Evolutionary conservation across 495 filamentous ascomycete genomes (phyloP).

Genomic region (Penicillium lividum): DNA sequence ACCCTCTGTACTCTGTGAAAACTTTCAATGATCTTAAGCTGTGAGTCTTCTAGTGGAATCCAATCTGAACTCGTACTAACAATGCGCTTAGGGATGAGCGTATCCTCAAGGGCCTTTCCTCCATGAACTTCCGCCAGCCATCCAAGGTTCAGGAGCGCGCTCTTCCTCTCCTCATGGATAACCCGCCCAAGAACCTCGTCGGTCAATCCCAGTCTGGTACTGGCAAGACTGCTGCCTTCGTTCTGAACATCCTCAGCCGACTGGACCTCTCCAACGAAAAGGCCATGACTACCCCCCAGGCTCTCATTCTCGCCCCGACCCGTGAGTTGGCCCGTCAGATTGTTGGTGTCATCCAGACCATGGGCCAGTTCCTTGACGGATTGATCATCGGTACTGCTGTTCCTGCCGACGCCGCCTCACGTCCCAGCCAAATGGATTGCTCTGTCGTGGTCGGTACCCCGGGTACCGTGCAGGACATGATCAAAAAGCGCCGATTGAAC

Average conservation of each 20-base stretch:
- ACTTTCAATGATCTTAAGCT: slow-evolving; percentile 85
- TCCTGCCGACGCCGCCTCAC: slow-evolving; percentile 65
- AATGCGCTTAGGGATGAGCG: slow-evolving; percentile 40
- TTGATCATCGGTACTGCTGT: slow-evolving; percentile 76
- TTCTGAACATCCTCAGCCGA: slow-evolving; percentile 84
- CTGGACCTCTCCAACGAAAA: slow-evolving; percentile 66
- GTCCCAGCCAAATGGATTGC: slow-evolving; percentile 61
- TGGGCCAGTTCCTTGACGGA: slow-evolving; percentile 78
- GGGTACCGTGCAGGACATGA: slow-evolving; percentile 85
- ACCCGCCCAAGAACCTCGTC: slow-evolving; percentile 89
- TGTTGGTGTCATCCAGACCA: slow-evolving; percentile 71
- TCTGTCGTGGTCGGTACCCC: slow-evolving; percentile 91
- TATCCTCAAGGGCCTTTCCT: slow-evolving; percentile 63
- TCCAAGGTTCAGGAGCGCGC: slow-evolving; percentile 97
- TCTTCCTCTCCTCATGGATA: slow-evolving; percentile 77
- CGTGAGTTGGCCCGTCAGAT: slow-evolving; percentile 96
- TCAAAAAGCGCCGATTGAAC: slow-evolving; percentile 70
- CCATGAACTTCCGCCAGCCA: slow-evolving; percentile 89
- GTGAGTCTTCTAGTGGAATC: slow-evolving; percentile 48
- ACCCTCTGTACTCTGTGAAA: slow-evolving; percentile 81
- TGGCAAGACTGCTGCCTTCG: slow-evolving; percentile 96
- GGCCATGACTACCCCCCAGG: slow-evolving; percentile 65
- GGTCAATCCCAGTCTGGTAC: slow-evolving; percentile 98
- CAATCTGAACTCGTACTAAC: not conserved
- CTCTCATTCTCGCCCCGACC: slow-evolving; percentile 86